phyloP scores from a whole-genome alignment of 306 rosid genomes.

The Fagus crenata region DNA sequence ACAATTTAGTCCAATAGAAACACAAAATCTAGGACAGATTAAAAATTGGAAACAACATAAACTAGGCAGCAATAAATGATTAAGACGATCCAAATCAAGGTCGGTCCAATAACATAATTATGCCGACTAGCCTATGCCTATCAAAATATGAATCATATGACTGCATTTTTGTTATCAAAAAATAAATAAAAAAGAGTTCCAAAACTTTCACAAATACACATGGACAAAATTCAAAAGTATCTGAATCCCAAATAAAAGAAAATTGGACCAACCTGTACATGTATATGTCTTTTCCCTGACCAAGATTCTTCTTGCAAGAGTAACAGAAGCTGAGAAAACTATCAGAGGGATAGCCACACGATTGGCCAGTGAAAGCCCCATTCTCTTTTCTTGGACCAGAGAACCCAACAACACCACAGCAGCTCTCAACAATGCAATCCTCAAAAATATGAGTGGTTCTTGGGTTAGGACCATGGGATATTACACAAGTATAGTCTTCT shows the following conservation, averaged over 20 bases:
- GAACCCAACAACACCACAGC: slow-evolving; percentile 45
- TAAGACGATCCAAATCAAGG: background rate
- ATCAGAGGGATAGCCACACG: slow-evolving; percentile 34
- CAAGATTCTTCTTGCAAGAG: slow-evolving; percentile 72
- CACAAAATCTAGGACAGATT: background rate
- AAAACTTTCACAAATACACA: background rate
- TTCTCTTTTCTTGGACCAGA: slow-evolving; percentile 31
- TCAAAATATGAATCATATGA: background rate
- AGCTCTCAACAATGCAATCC: slow-evolving; percentile 64
- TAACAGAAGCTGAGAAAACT: slow-evolving; percentile 71
- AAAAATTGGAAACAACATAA: background rate
- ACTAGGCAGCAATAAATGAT: background rate
- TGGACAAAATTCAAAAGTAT: background rate
- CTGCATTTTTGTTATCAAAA: background rate
- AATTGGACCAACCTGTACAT: slow-evolving; percentile 75
- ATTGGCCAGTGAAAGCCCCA: slow-evolving; percentile 25
- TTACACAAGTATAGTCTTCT: slow-evolving; percentile 89
- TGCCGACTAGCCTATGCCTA: background rate
- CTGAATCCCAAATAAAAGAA: background rate
- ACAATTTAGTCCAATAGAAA: background rate
- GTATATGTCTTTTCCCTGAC: slow-evolving; percentile 78
- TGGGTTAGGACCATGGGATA: slow-evolving; percentile 74
- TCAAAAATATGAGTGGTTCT: slow-evolving; percentile 75
- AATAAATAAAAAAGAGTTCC: background rate
- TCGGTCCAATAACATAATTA: background rate